phyloP scores from a whole-genome alignment of 1,284 basidiomycete species.

The Mycena sp. region DNA sequence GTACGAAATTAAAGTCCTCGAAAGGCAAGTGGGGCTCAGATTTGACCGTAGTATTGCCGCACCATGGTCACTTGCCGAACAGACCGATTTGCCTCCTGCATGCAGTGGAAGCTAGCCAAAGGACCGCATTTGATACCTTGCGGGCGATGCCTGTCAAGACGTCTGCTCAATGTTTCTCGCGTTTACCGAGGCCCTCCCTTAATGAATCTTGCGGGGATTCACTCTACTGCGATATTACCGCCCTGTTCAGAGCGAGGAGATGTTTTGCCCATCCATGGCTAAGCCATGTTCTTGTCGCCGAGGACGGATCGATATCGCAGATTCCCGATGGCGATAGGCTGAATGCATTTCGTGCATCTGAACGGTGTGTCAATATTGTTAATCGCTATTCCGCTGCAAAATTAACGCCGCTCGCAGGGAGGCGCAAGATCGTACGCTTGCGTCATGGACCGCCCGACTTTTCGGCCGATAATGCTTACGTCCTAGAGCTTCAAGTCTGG shows the following conservation, averaged over 20 bases:
- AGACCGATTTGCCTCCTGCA: constrained; percentile 17
- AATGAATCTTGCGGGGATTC: neutral
- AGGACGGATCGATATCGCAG: constrained; percentile 8
- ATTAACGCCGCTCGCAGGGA: constrained; percentile 25
- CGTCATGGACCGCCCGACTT: constrained; percentile 13
- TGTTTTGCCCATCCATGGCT: neutral
- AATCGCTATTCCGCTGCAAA: constrained; percentile 7
- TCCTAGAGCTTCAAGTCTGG: constrained; percentile 14
- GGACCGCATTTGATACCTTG: constrained; percentile 12
- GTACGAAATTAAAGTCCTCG: constrained; percentile 16
- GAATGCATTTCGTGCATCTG: neutral
- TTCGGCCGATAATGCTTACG: constrained; percentile 23
- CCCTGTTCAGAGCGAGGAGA: neutral
- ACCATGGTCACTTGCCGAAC: constrained; percentile 1
- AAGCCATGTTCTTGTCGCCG: neutral
- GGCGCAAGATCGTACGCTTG: constrained; percentile 20
- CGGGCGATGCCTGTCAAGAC: constrained; percentile 10
- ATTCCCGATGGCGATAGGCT: neutral
- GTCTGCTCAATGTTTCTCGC: constrained; percentile 1
- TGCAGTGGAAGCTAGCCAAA: constrained; percentile 5
- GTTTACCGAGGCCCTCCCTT: constrained; percentile 25
- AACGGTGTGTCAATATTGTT: neutral
- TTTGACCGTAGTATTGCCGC: constrained; percentile 13
- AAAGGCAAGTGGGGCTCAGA: constrained; percentile 9
- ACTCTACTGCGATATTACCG: too few relatives aligned